Base-by-base conservation (phyloP, 2,329 filamentous ascomycete genomes). In the Pseudogymnoascus sp. region DNA sequence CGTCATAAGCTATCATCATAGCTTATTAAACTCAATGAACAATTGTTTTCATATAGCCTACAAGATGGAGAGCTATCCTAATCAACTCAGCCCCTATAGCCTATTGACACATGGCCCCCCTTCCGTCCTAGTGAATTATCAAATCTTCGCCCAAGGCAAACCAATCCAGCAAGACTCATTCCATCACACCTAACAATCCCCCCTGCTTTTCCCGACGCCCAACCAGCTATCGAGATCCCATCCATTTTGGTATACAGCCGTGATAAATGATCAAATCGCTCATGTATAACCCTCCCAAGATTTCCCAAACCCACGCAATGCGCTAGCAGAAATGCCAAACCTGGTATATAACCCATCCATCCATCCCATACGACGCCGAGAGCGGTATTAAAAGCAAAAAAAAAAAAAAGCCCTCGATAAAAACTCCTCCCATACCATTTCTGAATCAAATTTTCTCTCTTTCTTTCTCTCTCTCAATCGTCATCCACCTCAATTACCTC, bases 401-500 rank as follows among this genome's bases (percentile, higher is more conserved):
- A 44, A 44, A 42, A 21, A 44, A 23, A 29, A 5, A 7, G 26
- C 26, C 17, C 19, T 21, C 10, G 19, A 42, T 42, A 46, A 26
- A 26, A 46, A 53, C 44, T 29, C 44, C 42, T 46, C 19, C 21
- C 60, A 64, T 26, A 23, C 33, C 60, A 13, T 13, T 13, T 26
- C 11, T 23, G 63, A 63, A 56, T 33, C 61, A 61, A 50, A 13
- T 59, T 46, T 21, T 17, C 13, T 15, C 35, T 29, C 5, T 5
- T 26, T 26, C 23, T 59, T 33, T n/a, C n/a, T 26, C 7, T 26
- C 59, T 38, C 59, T 68, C 29, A 69, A 62, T 71, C 68, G 37
- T 70, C 68, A 62, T 72, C 70, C 21, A 71, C 63, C 21, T 67
- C 64, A 46, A 72, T 72, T 10, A 72, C 62, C 60, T 72, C 68